These are phyloP conservation scores for Aureobasidium sp. DNA, from an alignment of 2,329 filamentous ascomycete genomes.

Conservation along the genomic window DNA sequence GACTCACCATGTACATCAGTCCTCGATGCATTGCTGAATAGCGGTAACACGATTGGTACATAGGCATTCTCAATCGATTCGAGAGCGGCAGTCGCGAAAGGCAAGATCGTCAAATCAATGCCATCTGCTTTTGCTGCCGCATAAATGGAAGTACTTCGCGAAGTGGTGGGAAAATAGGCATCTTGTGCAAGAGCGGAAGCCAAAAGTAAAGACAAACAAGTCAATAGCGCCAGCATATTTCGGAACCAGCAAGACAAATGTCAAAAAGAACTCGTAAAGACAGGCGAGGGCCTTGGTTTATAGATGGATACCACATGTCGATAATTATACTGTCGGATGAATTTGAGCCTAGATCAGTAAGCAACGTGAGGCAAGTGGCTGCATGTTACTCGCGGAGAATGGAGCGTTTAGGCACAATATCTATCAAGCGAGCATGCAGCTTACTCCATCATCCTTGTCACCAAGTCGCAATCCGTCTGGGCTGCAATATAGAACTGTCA, in stretches of 20 bases:
- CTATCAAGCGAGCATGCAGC: background rate
- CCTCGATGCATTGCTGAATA: background rate
- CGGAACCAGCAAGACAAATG: background rate
- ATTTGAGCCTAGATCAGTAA: background rate
- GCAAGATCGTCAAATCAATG: background rate
- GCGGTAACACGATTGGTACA: background rate
- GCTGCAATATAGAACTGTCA: background rate
- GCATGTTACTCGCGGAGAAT: background rate
- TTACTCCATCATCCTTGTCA: background rate
- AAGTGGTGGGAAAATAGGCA: background rate
- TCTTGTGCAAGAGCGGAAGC: background rate
- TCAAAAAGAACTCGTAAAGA: background rate
- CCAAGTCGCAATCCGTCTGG: background rate
- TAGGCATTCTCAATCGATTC: background rate
- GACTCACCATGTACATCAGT: background rate
- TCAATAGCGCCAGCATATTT: background rate
- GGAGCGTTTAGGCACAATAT: background rate
- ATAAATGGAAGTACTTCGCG: background rate
- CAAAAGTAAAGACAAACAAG: background rate
- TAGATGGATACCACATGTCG: background rate
- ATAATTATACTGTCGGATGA: background rate
- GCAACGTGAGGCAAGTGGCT: background rate
- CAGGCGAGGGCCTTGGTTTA: background rate
- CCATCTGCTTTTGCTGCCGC: background rate
- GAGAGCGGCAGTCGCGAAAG: background rate